Evolutionary conservation across 2,329 filamentous ascomycete genomes (phyloP), one percentile per base, ranked within the genome.

Genomic region (Diaporthe amygdali): DNA sequence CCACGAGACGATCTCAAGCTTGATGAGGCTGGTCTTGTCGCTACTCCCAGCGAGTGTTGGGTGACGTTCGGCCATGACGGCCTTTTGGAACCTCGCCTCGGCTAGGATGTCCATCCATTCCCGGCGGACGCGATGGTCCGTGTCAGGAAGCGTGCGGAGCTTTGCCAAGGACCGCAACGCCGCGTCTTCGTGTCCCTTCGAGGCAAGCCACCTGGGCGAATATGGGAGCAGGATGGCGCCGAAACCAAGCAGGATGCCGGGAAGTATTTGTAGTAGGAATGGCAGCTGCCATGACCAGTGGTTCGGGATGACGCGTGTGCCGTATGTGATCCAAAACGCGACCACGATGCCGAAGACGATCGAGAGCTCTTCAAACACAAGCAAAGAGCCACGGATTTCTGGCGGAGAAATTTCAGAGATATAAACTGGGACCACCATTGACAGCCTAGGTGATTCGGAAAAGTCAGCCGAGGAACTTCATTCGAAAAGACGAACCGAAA

Each of bases 151-250:
- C 15, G 80, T 77, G 14, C 88, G 85, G 9, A 90, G 79, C 72
- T 82, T 85, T 6, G 79, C 79, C 0, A 90, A 79, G n/a, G 81
- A 83, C 9, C 80, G 71, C 7, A 89, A 78, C 0, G 85, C 84
- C 69, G 89, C 87, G 5, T 85, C 79, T 39, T 88, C 80, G 3
- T 84, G 82, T 12, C 81, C 82, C 63, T 84, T 82, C 6, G 81
- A 82, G 9, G 82, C 83, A 0, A 90, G 82, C 77, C 87, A 90
- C 37, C 88, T 82, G 0, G 88, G 88, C 0, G 87, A 89, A 74
- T 86, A 89, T 0, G 88, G 88, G 51, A 86, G 81, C 75, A 86
- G 82, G 41, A 76, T 73, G 47, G 86, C 84, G 7, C 84, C 83
- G 37, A 76, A 52, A 30, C 81, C 78, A 27, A 73, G 69, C 3